These are phyloP conservation scores for Silene uniflora DNA, from an alignment of 148 eudicot genomes.

Conservation along the genomic window DNA sequence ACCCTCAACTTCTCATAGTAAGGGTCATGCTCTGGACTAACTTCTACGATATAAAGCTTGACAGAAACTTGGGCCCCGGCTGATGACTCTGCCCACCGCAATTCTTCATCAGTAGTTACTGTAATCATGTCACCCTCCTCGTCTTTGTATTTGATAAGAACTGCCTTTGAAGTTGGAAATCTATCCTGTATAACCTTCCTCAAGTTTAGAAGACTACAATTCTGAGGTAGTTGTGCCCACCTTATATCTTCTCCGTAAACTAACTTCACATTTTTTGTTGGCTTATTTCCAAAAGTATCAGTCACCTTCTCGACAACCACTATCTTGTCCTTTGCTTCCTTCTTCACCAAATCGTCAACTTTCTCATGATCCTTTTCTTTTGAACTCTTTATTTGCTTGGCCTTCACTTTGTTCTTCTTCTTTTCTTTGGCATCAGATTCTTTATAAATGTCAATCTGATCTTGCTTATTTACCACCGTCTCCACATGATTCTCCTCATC, in stretches of 20 bases:
- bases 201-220: conserved; percentile 55
- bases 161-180: conserved; percentile 56
- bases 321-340: conserved; percentile 65
- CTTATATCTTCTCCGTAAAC: conserved; percentile 95
- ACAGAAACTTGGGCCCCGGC: conserved; percentile 42
- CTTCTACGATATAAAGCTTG: conserved; percentile 69
- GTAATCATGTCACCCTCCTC: conserved; percentile 94
- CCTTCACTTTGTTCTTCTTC: conserved; percentile 25
- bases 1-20: conserved; percentile 40
- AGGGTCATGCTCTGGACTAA: conserved; percentile 77
- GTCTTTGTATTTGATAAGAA: conserved; percentile 80
- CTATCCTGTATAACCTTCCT: conserved; percentile 70
- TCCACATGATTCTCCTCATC: conserved; percentile 19
- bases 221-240: conserved; percentile 71
- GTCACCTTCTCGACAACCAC: conserved; percentile 69
- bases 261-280: conserved; percentile 56
- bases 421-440: conserved; percentile 19
- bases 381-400: conserved; percentile 16
- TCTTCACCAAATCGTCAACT: conserved; percentile 27
- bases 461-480: conserved; percentile 36
- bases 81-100: conserved; percentile 80
- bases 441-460: background rate
- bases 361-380: conserved; percentile 21
- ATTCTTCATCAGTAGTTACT: conserved; percentile 68
- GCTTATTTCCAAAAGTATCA: conserved; percentile 34